These are phyloP conservation scores for Lepidium africanum DNA, from an alignment of 345 rosid species.

Conservation along the genomic window DNA sequence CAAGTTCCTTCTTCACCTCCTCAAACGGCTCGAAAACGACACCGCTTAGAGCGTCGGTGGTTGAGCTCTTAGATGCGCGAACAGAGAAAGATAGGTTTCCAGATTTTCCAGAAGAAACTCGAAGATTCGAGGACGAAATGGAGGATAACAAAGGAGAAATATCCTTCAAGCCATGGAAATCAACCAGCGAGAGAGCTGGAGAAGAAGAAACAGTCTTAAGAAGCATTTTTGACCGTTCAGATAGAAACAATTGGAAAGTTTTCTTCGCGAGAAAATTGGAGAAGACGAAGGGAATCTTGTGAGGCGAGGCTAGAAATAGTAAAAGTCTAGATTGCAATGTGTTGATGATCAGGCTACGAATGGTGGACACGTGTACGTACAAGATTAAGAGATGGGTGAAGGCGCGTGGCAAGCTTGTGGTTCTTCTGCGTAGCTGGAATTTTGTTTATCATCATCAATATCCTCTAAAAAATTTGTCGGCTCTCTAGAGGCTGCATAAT, in stretches of 20 bases:
- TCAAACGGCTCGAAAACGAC: slow-evolving; percentile 83
- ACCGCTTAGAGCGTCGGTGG: slow-evolving; percentile 29
- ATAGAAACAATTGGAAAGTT: neutral
- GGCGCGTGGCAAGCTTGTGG: slow-evolving; percentile 48
- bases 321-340: neutral
- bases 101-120: slow-evolving; percentile 21
- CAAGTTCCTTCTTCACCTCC: slow-evolving; percentile 91
- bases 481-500: too few relatives aligned
- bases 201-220: slow-evolving; percentile 36
- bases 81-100: slow-evolving; percentile 18
- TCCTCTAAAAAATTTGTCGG: neutral
- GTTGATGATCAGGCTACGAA: slow-evolving; percentile 32
- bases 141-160: slow-evolving; percentile 25
- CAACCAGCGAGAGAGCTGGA: slow-evolving; percentile 32
- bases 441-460: neutral
- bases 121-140: slow-evolving; percentile 22
- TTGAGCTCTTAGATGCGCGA: slow-evolving; percentile 20
- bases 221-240: slow-evolving; percentile 32
- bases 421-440: slow-evolving; percentile 18
- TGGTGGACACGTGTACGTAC: slow-evolving; percentile 40
- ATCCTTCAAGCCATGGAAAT: slow-evolving; percentile 27
- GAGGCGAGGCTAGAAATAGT: neutral
- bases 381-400: slow-evolving; percentile 18
- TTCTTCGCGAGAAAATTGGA: neutral
- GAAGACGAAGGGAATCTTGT: neutral